These are phyloP conservation scores for Sporothrix inflata DNA, from an alignment of 2,329 filamentous ascomycete genomes.

Conservation along the genomic window DNA sequence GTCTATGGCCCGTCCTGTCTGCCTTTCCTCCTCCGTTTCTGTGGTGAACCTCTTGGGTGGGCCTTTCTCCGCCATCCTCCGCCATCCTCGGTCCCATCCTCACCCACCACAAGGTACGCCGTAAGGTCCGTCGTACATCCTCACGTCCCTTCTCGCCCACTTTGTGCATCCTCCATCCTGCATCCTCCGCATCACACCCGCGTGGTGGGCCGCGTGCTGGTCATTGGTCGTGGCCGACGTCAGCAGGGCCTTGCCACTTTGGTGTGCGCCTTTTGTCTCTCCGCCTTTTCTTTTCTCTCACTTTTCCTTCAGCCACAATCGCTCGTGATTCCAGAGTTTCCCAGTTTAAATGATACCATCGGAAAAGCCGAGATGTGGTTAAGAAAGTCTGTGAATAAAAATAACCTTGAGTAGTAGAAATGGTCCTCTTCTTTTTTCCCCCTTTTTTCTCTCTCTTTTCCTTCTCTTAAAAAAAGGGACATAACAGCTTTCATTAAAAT, in stretches of 20 bases:
- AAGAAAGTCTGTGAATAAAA: background rate
- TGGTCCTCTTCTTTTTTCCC: background rate
- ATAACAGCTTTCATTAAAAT: too few relatives aligned
- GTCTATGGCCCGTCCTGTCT: background rate
- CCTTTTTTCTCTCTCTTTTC: background rate
- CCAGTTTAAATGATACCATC: background rate
- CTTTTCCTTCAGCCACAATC: background rate
- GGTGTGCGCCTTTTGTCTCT: constrained; percentile 5
- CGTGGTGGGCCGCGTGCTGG: background rate
- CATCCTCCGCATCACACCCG: constrained; percentile 8
- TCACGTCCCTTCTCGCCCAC: too few relatives aligned
- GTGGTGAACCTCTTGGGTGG: background rate
- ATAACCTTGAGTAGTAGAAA: background rate
- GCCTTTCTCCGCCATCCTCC: background rate
- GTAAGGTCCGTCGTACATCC: background rate
- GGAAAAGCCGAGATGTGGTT: background rate
- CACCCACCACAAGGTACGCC: too few relatives aligned
- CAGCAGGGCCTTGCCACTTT: constrained; percentile 16
- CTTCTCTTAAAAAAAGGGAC: too few relatives aligned
- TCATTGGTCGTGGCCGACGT: background rate
- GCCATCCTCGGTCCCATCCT: background rate
- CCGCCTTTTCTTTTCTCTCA: background rate
- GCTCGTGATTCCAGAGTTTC: background rate
- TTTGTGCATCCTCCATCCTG: background rate
- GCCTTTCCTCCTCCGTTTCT: background rate